phyloP scores from a whole-genome alignment of 768 basidiomycete genomes.

The Asterophora parasitica region DNA sequence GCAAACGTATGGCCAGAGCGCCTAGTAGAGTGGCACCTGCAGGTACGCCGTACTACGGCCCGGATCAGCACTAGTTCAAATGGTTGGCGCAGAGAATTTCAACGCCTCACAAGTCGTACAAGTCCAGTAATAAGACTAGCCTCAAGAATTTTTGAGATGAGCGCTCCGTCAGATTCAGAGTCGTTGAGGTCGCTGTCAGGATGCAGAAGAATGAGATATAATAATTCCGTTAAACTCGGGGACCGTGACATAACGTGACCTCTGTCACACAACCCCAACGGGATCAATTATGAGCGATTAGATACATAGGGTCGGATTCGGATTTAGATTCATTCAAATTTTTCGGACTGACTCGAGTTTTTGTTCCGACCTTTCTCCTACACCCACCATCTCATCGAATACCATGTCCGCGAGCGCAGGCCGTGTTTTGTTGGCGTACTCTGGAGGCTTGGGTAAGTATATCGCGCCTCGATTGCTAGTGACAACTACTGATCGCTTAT shows the following conservation, averaged over 20 bases:
- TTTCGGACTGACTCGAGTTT: neutral
- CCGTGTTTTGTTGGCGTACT: constrained; percentile 95
- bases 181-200: too few relatives aligned
- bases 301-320: constrained; percentile 4
- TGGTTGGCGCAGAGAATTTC: too few relatives aligned
- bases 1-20: neutral
- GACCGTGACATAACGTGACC: neutral
- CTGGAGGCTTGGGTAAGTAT: constrained; percentile 88
- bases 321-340: constrained; percentile 6
- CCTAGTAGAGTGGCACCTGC: neutral
- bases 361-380: neutral
- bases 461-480: constrained; percentile 9
- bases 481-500: constrained; percentile 10
- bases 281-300: neutral
- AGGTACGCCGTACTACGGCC: neutral
- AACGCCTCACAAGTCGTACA: neutral
- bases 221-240: too few relatives aligned
- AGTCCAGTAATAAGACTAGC: neutral
- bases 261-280: neutral
- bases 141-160: neutral
- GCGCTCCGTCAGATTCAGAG: neutral
- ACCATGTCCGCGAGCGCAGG: constrained; percentile 55
- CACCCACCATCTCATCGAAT: neutral
- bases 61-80: too few relatives aligned
- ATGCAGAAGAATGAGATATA: too few relatives aligned